These are phyloP conservation scores for Lipomyces spencermartinsiae DNA, from an alignment of 805 yeast genomes.

Conservation along the genomic window DNA sequence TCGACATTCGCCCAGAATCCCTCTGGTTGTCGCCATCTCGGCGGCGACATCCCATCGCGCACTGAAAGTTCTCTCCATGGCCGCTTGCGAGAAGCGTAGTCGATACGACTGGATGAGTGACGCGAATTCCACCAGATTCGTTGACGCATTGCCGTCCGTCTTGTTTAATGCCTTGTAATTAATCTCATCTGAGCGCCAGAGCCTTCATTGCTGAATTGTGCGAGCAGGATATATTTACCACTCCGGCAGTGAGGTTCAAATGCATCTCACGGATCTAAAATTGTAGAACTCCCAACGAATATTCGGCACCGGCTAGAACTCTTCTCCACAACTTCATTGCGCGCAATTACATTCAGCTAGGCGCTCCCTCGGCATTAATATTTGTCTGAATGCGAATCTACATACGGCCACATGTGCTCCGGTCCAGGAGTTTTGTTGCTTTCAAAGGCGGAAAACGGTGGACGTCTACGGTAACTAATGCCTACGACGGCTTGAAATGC, in stretches of 20 bases:
- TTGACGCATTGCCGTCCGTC: neutral
- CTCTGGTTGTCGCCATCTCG: neutral
- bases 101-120: neutral
- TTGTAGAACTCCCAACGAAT: no score
- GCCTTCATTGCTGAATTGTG: neutral
- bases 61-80: neutral
- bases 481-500: conserved; percentile 58
- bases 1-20: neutral
- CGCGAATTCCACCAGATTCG: neutral
- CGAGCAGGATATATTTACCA: neutral
- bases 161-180: neutral
- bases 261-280: no score
- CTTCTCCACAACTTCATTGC: no score
- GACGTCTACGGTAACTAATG: conserved; percentile 7
- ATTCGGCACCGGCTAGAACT: no score
- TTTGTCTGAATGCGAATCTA: neutral
- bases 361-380: neutral
- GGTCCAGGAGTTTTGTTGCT: neutral
- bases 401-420: neutral
- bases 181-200: neutral
- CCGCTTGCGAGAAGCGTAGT: neutral
- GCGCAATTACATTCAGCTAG: neutral
- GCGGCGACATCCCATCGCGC: neutral
- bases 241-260: no score
- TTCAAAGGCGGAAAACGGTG: conserved; percentile 3